Percentiles rank a stretch among this genome's conserved stretches.
These are phyloP conservation scores for Colletotrichum tropicale DNA, from an alignment of 2,329 filamentous ascomycete genomes.

Conservation along the genomic window DNA sequence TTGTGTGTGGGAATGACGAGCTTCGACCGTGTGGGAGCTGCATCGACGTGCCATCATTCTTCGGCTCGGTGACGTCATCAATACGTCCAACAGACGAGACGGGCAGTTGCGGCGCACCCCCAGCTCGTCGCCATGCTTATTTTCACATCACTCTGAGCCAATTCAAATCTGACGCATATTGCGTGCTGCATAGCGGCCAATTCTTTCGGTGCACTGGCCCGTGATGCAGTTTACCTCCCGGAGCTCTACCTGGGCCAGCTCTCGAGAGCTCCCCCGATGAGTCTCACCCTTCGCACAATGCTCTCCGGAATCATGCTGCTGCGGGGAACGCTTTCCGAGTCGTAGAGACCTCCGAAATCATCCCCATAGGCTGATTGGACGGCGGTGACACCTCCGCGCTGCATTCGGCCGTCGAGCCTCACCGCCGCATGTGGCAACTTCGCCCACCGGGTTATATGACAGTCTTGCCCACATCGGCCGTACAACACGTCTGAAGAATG, in stretches of 20 bases:
- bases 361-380: neutral
- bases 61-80: constrained; percentile 4
- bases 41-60: neutral
- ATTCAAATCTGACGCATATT: neutral
- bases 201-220: neutral
- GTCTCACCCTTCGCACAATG: neutral
- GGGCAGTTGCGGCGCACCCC: neutral
- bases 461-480: neutral
- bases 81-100: constrained; percentile 1
- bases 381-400: neutral
- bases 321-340: neutral
- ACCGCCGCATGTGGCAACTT: neutral
- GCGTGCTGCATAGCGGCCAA: neutral
- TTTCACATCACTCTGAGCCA: neutral
- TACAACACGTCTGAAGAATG: neutral
- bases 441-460: neutral
- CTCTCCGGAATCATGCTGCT: neutral
- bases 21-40: neutral
- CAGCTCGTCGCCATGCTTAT: neutral
- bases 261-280: neutral
- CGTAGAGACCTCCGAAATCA: neutral
- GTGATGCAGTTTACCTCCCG: neutral
- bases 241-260: neutral
- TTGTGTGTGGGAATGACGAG: neutral
- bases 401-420: neutral